Percentiles rank a stretch among this genome's conserved stretches.
These are phyloP conservation scores for Primulina eburnea DNA, from an alignment of 257 asterid species.

Conservation along the genomic window DNA sequence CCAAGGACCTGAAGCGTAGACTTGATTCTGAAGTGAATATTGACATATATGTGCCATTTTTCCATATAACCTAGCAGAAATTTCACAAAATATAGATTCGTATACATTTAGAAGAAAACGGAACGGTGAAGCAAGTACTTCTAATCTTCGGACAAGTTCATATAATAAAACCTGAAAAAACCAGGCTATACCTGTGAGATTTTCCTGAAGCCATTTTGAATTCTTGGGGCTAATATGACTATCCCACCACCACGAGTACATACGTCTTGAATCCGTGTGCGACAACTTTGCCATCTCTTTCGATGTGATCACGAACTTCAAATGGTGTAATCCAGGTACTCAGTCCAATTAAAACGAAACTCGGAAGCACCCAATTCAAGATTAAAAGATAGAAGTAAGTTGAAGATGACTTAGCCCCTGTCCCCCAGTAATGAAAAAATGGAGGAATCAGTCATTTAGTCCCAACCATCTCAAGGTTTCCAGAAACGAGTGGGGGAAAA, in stretches of 20 bases:
- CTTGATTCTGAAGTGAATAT: slow-evolving; percentile 11
- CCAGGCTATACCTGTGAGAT: slow-evolving; percentile 64
- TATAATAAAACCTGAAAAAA: neutral
- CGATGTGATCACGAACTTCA: slow-evolving; percentile 1
- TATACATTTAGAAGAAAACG: neutral
- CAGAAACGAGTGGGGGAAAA: neutral
- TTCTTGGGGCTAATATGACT: slow-evolving; percentile 61
- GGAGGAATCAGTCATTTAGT: neutral
- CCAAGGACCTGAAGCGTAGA: neutral
- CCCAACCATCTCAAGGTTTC: neutral
- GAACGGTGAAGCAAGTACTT: neutral
- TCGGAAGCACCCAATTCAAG: slow-evolving; percentile 26
- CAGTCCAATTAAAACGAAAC: slow-evolving; percentile 5
- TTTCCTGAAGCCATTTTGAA: slow-evolving; percentile 62
- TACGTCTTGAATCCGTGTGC: slow-evolving; percentile 39
- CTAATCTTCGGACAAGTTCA: neutral
- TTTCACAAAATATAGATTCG: slow-evolving; percentile 12
- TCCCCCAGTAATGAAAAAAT: slow-evolving; percentile 12
- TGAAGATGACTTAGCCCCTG: slow-evolving; percentile 23
- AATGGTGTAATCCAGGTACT: neutral
- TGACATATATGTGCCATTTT: neutral
- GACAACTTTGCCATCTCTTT: slow-evolving; percentile 38
- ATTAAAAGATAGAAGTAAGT: slow-evolving; percentile 11
- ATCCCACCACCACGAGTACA: slow-evolving; percentile 71
- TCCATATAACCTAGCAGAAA: neutral